Percentiles rank a stretch among this genome's conserved stretches.
phyloP scores from a whole-genome alignment of 371 early-diverging fungal species.

The Coelomomyces lativittatus region DNA sequence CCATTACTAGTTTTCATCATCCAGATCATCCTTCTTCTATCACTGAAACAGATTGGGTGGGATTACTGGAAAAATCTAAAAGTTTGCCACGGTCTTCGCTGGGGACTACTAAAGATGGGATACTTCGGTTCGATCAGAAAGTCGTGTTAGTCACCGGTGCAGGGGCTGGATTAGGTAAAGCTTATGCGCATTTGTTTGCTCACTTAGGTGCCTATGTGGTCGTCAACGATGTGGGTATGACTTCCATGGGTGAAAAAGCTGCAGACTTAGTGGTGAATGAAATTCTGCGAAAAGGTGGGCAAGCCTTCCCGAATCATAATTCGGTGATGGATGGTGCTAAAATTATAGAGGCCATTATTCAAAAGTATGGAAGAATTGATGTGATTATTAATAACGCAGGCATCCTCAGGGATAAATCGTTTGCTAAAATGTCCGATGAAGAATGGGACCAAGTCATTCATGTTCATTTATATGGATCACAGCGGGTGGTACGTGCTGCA shows the following conservation, averaged over 20 bases:
- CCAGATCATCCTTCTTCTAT: conserved; percentile 54
- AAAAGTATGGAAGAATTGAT: conserved; percentile 50
- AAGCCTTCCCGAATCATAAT: conserved; percentile 51
- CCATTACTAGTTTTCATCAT: conserved; percentile 18
- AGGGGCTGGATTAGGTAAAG: conserved; percentile 73
- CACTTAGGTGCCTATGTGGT: conserved; percentile 59
- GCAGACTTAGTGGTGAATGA: conserved; percentile 55
- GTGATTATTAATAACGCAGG: conserved; percentile 57
- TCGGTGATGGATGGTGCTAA: conserved; percentile 59
- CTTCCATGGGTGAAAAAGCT: conserved; percentile 15
- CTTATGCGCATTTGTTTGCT: conserved; percentile 67
- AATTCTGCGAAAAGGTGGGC: conserved; percentile 35
- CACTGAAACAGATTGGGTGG: conserved; percentile 68
- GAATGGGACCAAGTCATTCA: conserved; percentile 55
- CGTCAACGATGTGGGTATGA: conserved; percentile 74
- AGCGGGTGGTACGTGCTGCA: conserved; percentile 50
- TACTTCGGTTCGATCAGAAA: conserved; percentile 57
- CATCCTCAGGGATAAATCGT: conserved; percentile 57
- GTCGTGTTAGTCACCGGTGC: conserved; percentile 84
- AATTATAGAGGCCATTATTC: conserved; percentile 47
- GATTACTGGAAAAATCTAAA: conserved; percentile 58
- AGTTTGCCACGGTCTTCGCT: conserved; percentile 22
- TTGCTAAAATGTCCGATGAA: conserved; percentile 38
- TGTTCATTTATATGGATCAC: conserved; percentile 52
- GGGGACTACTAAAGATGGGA: conserved; percentile 26